Evolutionary conservation across 2,329 filamentous ascomycete species (phyloP).

Genomic region (Cephalotrichum gorgonifer): DNA sequence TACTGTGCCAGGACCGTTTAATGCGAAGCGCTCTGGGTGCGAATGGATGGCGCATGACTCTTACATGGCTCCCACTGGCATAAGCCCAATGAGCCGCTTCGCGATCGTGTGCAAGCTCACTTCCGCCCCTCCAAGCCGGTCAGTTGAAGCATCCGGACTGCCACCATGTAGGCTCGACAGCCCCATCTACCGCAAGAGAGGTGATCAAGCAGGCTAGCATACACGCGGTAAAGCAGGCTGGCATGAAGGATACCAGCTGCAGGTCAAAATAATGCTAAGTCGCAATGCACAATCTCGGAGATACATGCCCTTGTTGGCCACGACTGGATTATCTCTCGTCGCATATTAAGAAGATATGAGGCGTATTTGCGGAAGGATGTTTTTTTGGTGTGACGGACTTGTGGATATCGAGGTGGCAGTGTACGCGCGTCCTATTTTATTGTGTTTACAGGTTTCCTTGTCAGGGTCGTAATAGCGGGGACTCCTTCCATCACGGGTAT

Average conservation of each 20-base stretch:
- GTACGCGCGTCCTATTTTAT: no score
- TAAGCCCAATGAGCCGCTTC: no score
- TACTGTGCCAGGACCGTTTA: background rate
- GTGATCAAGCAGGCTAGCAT: constrained; percentile 30
- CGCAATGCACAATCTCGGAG: constrained; percentile 31
- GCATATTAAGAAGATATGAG: constrained; percentile 7
- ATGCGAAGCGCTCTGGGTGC: no score
- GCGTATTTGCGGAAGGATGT: background rate
- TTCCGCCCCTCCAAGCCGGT: no score
- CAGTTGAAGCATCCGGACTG: constrained; percentile 24
- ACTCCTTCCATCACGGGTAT: constrained; percentile 36
- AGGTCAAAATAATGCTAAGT: constrained; percentile 14
- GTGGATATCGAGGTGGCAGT: constrained; percentile 15
- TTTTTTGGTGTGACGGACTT: no score
- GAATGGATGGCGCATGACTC: no score
- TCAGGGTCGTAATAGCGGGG: constrained; percentile 13
- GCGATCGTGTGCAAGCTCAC: no score
- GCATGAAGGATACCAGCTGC: constrained; percentile 25
- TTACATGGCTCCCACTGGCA: no score
- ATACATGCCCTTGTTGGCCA: constrained; percentile 24
- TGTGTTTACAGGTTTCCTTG: no score
- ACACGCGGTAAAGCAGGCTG: constrained; percentile 24
- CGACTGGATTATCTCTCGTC: constrained; percentile 26
- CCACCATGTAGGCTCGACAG: constrained; percentile 33
- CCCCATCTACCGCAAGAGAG: constrained; percentile 30